Base-by-base conservation (phyloP, 345 rosid genomes). In the Stellera chamaejasme region DNA sequence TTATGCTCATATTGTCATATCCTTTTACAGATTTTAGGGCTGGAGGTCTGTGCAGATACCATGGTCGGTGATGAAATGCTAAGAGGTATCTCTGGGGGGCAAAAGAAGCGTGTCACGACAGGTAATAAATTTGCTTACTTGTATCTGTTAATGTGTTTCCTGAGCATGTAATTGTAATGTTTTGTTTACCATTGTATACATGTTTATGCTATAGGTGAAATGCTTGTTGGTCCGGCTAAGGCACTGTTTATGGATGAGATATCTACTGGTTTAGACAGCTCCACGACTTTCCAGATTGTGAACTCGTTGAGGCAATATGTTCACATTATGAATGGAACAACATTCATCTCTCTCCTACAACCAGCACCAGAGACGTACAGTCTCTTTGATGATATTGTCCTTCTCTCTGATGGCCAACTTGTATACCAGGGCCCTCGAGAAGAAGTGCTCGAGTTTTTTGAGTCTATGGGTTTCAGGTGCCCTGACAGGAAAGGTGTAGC, bases 191-290 rank as follows among this genome's bases (percentile, higher is more conserved):
- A 58, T 15, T 66, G 55, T 13, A 2, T 6, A 5, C 6, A 5
- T 46, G 43, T 44, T 16, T 19, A 13, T 52, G 51, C 55, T 26
- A 28, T 52, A 81, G 91, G 88, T 10, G 88, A 85, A 74, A 85
- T 85, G 92, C 71, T 85, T 13, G 85, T 82, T 49, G 88, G 88
- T 48, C 85, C 92, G 0, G 73, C 79, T 26, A 78, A 69, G 61
- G 87, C 77, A 10, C 43, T 79, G 57, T 72, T 79, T 57, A 86
- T 86, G 94, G 90, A 81, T 54, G 87, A 83, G 70, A 83, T 83
- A 56, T 82, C 97, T 10, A 84, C 86, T n/a, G 95, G 97, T 26
- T 63, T 90, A 47, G 88, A 90, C 69, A 90, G 87, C 64, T 84
- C 95, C 27, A 90, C 95, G 0, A 86, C 97, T 39, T 84, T 62